These are phyloP conservation scores for Penicillium occitanis DNA, from an alignment of 2,329 filamentous ascomycete species.

Conservation along the genomic window DNA sequence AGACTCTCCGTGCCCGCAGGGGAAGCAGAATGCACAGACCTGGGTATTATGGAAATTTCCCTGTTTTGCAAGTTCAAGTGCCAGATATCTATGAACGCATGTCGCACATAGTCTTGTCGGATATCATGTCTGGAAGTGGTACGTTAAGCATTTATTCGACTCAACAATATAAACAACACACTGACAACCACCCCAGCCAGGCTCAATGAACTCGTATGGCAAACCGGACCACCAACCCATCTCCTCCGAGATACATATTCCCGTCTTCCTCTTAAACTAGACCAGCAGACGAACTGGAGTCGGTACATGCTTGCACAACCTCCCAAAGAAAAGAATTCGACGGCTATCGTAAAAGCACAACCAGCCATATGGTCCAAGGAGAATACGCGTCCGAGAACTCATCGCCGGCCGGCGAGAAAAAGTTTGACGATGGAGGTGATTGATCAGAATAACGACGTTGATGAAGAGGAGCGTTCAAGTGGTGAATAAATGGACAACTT, in stretches of 20 bases:
- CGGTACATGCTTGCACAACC: neutral
- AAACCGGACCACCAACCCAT: neutral
- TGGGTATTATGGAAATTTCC: neutral
- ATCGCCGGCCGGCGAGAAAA: neutral
- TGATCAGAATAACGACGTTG: neutral
- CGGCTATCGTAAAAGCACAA: neutral
- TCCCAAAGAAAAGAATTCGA: neutral
- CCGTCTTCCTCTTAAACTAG: neutral
- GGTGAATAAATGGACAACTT: no score
- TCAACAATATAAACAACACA: neutral
- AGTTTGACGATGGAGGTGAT: neutral
- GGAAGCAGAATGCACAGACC: neutral
- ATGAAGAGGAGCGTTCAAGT: neutral
- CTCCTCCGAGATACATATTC: neutral
- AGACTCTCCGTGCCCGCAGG: neutral
- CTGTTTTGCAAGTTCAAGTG: neutral
- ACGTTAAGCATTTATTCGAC: neutral
- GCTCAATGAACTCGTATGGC: neutral
- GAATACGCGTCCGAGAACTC: neutral
- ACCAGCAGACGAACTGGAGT: neutral
- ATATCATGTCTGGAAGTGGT: neutral
- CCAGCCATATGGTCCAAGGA: neutral
- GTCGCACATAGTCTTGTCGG: neutral
- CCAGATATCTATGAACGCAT: neutral
- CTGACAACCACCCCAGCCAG: neutral